A percentile compares a stretch with the other conserved stretches of the same genome.
Evolutionary conservation across 768 basidiomycete genomes (phyloP).

Genomic region (Auricularia sp.): DNA sequence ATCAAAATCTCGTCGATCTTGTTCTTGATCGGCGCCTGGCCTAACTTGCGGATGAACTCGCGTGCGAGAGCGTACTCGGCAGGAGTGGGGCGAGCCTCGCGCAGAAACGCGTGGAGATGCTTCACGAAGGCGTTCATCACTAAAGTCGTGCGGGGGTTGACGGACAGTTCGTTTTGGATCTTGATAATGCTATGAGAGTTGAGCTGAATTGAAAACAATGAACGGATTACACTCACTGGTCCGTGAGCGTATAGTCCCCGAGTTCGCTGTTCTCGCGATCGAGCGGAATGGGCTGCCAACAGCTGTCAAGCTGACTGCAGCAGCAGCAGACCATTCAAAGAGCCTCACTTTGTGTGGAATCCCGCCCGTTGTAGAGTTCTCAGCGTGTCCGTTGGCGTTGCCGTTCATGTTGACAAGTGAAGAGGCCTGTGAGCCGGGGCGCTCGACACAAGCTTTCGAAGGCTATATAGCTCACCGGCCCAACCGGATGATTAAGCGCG

Average conservation of each 20-base stretch:
- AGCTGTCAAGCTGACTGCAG: background rate
- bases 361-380: too few species aligned
- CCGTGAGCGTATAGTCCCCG: slow-evolving; percentile 24
- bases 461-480: too few species aligned
- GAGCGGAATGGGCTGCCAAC: slow-evolving; percentile 21
- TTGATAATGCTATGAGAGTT: slow-evolving; percentile 13
- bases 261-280: slow-evolving; percentile 24
- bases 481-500: too few species aligned
- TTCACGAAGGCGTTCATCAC: slow-evolving; percentile 22
- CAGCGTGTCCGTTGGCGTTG: too few species aligned
- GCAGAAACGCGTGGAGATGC: slow-evolving; percentile 28
- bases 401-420: too few species aligned
- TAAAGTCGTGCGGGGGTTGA: slow-evolving; percentile 20
- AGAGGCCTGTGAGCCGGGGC: too few species aligned
- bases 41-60: slow-evolving; percentile 27
- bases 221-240: slow-evolving; percentile 11
- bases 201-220: background rate
- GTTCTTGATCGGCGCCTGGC: slow-evolving; percentile 26
- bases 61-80: slow-evolving; percentile 28
- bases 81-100: slow-evolving; percentile 26
- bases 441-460: too few species aligned
- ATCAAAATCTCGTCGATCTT: slow-evolving; percentile 25
- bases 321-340: too few species aligned
- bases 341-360: too few species aligned
- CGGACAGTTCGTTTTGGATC: slow-evolving; percentile 19